Evolutionary conservation across 139 green algal genomes (phyloP).

Genomic region (Picochlorum sp.): DNA sequence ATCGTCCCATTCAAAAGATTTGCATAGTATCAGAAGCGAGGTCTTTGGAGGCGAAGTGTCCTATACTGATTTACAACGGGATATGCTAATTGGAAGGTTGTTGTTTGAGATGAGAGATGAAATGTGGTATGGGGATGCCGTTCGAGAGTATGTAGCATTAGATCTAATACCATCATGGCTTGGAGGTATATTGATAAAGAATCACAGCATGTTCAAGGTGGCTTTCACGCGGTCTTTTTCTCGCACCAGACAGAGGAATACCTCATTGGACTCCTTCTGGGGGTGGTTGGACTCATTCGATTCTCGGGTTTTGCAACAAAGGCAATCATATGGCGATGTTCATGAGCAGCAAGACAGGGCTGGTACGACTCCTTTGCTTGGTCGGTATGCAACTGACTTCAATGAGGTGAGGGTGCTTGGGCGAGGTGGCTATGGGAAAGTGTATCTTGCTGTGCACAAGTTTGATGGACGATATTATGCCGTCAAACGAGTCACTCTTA

Average conservation of each 20-base stretch:
- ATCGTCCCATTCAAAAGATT: background rate
- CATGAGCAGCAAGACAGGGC: too few relatives aligned
- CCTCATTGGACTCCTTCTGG: background rate
- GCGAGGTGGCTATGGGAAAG: conserved; percentile 76
- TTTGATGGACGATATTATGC: conserved; percentile 74
- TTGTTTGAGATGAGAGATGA: conserved; percentile 34
- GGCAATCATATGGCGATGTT: background rate
- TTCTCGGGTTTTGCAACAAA: background rate
- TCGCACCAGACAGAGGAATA: background rate
- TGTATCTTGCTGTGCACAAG: conserved; percentile 75
- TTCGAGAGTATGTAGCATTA: conserved; percentile 1
- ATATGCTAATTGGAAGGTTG: conserved; percentile 61
- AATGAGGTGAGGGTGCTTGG: conserved; percentile 67
- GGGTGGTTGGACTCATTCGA: background rate
- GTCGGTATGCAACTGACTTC: conserved; percentile 58
- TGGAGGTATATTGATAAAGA: conserved; percentile 49
- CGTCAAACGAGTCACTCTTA: conserved; percentile 85
- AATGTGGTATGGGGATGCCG: background rate
- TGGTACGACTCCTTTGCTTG: conserved; percentile 9
- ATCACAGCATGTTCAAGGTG: conserved; percentile 55
- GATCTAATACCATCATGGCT: conserved; percentile 71
- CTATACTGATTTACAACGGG: conserved; percentile 19
- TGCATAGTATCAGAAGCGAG: background rate
- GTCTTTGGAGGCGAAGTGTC: background rate
- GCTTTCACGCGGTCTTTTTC: conserved; percentile 36